phyloP scores from a whole-genome alignment of 345 rosid genomes.

The Eucalyptus cloeziana region DNA sequence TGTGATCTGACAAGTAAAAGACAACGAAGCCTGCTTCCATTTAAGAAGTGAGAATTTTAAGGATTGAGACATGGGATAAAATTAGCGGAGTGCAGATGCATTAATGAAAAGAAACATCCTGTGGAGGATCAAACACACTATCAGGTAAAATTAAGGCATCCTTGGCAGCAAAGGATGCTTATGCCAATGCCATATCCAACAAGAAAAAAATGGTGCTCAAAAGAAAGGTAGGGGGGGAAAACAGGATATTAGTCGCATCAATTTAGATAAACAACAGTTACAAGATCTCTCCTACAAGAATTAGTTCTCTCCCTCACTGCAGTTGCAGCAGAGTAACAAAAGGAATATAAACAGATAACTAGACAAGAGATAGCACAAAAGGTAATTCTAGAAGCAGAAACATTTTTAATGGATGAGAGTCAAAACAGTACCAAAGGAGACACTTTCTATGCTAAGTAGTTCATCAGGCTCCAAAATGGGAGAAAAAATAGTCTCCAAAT shows the following conservation, averaged over 20 bases:
- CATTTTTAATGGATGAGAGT: neutral
- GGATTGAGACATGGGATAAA: neutral
- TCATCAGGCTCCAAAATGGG: constrained; percentile 45
- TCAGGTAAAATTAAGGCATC: neutral
- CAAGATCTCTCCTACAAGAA: neutral
- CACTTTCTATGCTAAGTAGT: constrained; percentile 20
- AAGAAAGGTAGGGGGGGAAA: neutral
- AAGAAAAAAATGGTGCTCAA: neutral
- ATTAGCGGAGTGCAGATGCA: neutral
- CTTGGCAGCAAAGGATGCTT: neutral
- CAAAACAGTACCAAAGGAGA: constrained; percentile 26
- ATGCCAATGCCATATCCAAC: neutral
- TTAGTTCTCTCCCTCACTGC: neutral
- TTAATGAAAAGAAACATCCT: neutral
- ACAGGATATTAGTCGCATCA: neutral
- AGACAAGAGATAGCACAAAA: neutral
- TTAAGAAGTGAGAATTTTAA: neutral
- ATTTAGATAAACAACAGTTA: neutral
- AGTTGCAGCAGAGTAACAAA: neutral
- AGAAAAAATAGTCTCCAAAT: constrained; percentile 75
- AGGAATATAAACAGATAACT: neutral
- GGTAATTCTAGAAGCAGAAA: neutral
- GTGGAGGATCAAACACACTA: neutral
- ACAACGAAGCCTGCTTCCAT: neutral
- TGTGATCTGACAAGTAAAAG: neutral